Conservation (phyloP, 108 stramenopile genomes). For the Skeletonema tropicum region DNA sequence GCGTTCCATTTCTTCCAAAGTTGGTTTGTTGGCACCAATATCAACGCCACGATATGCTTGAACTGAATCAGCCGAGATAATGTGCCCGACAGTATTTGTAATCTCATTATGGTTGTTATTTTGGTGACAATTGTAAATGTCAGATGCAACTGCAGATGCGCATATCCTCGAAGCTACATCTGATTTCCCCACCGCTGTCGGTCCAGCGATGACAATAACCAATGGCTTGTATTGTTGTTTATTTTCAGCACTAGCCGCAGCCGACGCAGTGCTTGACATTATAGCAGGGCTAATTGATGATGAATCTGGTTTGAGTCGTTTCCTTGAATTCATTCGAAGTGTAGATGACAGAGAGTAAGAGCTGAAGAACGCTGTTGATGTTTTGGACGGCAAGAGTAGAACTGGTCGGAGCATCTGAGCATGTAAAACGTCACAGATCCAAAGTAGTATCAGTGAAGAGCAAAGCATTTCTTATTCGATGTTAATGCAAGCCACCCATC, state of each 20-base stretch:
- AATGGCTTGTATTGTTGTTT: constrained; percentile 29
- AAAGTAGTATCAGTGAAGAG: not conserved
- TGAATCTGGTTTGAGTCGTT: constrained; percentile 1
- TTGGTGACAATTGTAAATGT: constrained; percentile 19
- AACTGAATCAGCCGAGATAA: constrained; percentile 94
- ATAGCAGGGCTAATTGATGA: not conserved
- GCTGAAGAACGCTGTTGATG: not conserved
- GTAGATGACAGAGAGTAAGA: not conserved
- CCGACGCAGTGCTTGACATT: not conserved
- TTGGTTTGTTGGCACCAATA: constrained; percentile 96
- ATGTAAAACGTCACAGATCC: not conserved
- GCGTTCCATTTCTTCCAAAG: constrained; percentile 64
- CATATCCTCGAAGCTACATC: constrained; percentile 87
- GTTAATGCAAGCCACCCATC: not conserved
- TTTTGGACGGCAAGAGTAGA: not conserved
- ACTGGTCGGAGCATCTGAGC: not conserved
- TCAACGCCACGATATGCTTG: constrained; percentile 91
- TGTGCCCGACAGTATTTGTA: constrained; percentile 48
- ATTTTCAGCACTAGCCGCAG: not conserved
- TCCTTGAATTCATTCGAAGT: constrained; percentile 1
- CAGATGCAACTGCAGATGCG: constrained; percentile 29
- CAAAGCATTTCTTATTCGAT: not conserved
- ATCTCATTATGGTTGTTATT: constrained; percentile 15
- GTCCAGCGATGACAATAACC: constrained; percentile 88
- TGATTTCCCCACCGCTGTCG: constrained; percentile 93